Evolutionary conservation across 176 grass and related monocot genomes (phyloP), one percentile per base, ranked within the genome.

Genomic region (Bothriochloa decipiens): DNA sequence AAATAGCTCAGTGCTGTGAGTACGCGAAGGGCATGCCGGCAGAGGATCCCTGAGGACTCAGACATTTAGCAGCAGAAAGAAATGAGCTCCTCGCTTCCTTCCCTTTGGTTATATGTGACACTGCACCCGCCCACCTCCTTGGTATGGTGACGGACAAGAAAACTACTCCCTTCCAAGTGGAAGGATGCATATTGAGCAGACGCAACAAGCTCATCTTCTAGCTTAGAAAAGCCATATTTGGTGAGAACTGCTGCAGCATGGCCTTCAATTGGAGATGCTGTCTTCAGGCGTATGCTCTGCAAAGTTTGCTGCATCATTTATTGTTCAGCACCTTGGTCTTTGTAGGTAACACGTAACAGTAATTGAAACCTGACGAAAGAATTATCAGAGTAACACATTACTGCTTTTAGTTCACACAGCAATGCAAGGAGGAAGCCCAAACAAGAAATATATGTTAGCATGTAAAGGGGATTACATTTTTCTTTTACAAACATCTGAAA

Each of bases 61-160:
- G 94, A 97, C 77, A 94, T 82, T 35, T 82, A 65, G 74, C 90
- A 94, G 81, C 90, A 92, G 75, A 92, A 97, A 82, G 92, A 94
- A 75, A 94, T 84, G 39, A 81, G 46, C 75, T 94, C 94, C 65
- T 92, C 29, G 29, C 29, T 2, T 32, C 29, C 29, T 32, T 32
- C 90, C 4, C 27, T 76, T 84, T 81, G 88, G 65, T 80, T 86
- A 88, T 88, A 94, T 20, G 76, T 73, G 63, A 97, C 89, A n/a
- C 55, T 83, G 55, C 37, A 80, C 17, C 76, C 64, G 2, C 68
- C 65, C 0, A 71, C 89, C 1, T 42, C 84, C 39, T 78, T 85
- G 6, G 83, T 89, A 84, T 90, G 91, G 68, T 90, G 92, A 22
- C 86, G 77, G 33, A 97, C 86, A 70, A 90, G 85, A 87, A 94